A percentile compares a stretch with the other conserved stretches of the same genome.
Conservation (phyloP, 768 basidiomycete species). For the Leccinum fibrillosum region DNA sequence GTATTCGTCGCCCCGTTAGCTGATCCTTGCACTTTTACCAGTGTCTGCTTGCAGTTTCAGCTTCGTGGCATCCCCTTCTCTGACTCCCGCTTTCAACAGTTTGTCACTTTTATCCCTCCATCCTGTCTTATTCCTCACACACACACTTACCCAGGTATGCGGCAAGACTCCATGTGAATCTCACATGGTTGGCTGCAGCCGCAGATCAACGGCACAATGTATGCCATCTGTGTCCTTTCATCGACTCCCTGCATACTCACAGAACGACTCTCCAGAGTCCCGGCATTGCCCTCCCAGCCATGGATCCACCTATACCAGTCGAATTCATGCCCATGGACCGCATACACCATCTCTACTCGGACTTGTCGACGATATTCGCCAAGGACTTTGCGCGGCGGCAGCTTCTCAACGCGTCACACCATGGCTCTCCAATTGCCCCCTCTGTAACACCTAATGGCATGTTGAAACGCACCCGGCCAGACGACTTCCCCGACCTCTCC, state of each 20-base stretch:
- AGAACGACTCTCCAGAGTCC: slow-evolving; percentile 22
- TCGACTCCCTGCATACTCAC: slow-evolving; percentile 6
- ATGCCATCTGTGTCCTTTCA: slow-evolving; percentile 22
- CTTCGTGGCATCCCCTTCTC: slow-evolving; percentile 42
- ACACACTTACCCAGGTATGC: slow-evolving; percentile 46
- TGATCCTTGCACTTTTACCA: slow-evolving; percentile 24
- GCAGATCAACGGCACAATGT: slow-evolving; percentile 57
- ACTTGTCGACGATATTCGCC: slow-evolving; percentile 58
- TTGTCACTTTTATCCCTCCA: slow-evolving; percentile 26
- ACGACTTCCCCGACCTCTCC: slow-evolving; percentile 43
- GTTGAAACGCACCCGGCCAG: slow-evolving; percentile 64
- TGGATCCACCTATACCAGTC: slow-evolving; percentile 52
- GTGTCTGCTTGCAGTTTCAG: slow-evolving; percentile 63
- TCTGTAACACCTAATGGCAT: slow-evolving; percentile 22
- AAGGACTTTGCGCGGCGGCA: slow-evolving; percentile 55
- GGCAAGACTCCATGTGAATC: slow-evolving; percentile 62
- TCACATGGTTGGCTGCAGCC: slow-evolving; percentile 67
- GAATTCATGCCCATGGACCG: slow-evolving; percentile 56
- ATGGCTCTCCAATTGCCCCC: slow-evolving; percentile 18
- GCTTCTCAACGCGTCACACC: slow-evolving; percentile 27
- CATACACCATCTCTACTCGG: slow-evolving; percentile 60
- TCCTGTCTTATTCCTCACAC: slow-evolving; percentile 4
- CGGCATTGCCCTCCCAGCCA: slow-evolving; percentile 47
- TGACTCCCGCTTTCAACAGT: slow-evolving; percentile 60
- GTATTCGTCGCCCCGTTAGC: neutral